Conservation (phyloP, 352 stramenopile species). For the Phytophthora syringae region DNA sequence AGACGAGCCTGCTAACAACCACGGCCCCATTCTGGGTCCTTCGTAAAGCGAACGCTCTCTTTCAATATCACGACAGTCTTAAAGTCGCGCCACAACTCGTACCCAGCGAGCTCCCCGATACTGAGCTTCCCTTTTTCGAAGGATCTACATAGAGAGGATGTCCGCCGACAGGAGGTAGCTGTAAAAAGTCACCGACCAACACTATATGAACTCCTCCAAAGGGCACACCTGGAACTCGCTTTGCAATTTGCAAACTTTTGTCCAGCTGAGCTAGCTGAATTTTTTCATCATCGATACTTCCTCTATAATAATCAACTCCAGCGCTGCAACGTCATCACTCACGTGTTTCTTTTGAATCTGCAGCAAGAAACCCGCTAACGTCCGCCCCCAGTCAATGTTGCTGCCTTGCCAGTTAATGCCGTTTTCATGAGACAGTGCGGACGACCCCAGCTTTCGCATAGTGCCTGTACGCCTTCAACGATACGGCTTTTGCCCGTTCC, state of each 20-base stretch:
- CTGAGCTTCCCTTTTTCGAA: background rate
- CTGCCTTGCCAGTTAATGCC: too few relatives aligned
- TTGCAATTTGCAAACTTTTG: background rate
- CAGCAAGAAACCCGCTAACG: background rate
- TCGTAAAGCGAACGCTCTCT: constrained; percentile 25
- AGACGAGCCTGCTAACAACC: constrained; percentile 10
- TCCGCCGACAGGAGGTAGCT: constrained; percentile 6
- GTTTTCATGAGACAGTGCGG: too few relatives aligned
- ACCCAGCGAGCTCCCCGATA: background rate
- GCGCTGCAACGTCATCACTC: background rate
- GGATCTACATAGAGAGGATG: constrained; percentile 1
- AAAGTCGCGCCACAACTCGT: constrained; percentile 4
- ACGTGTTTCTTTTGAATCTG: background rate
- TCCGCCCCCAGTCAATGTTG: background rate
- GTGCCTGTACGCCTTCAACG: background rate
- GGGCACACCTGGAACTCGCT: too few relatives aligned
- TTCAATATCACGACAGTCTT: constrained; percentile 4
- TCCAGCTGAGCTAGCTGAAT: constrained; percentile 6
- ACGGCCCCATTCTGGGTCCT: constrained; percentile 30
- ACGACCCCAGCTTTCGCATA: too few relatives aligned
- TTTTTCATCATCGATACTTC: constrained; percentile 9
- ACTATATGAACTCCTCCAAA: too few relatives aligned
- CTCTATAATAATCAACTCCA: constrained; percentile 1
- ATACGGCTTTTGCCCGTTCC: constrained; percentile 2
- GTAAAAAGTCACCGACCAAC: constrained; percentile 7